Conservation (phyloP, 2,329 filamentous ascomycete genomes). For the Zarea fungicola region DNA sequence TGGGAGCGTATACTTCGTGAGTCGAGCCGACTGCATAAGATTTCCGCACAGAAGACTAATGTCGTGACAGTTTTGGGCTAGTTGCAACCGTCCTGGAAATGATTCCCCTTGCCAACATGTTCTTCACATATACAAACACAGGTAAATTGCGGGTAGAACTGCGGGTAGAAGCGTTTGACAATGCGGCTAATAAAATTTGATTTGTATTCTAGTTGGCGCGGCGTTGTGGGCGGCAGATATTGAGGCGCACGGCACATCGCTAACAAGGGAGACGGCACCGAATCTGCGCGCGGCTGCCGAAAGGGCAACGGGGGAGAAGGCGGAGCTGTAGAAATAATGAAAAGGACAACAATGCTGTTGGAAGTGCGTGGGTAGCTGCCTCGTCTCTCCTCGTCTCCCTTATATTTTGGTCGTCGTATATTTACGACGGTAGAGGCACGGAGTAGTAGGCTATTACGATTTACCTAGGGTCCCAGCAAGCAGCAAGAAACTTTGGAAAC, state of each 20-base stretch:
- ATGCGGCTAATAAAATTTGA: conserved; percentile 3
- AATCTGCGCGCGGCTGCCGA: conserved; percentile 43
- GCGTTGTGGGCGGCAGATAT: conserved; percentile 92
- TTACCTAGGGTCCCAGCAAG: too few relatives aligned
- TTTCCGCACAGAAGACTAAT: neutral
- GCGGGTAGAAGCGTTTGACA: neutral
- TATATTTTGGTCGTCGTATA: too few relatives aligned
- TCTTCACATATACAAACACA: conserved; percentile 87
- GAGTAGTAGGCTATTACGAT: too few relatives aligned
- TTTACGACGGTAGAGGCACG: too few relatives aligned
- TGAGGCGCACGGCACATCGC: conserved; percentile 51
- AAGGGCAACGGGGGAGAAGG: conserved; percentile 39
- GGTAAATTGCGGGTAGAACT: conserved; percentile 35
- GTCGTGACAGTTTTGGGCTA: conserved; percentile 58
- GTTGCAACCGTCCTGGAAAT: conserved; percentile 79
- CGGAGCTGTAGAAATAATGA: conserved; percentile 7
- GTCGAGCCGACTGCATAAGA: conserved; percentile 24
- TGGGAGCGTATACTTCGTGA: conserved; percentile 76
- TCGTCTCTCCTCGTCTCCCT: too few relatives aligned
- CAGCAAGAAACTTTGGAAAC: too few relatives aligned
- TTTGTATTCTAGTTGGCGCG: conserved; percentile 60
- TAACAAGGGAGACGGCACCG: conserved; percentile 47
- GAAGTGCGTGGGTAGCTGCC: too few relatives aligned
- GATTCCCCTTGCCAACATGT: conserved; percentile 73
- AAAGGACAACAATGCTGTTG: too few relatives aligned